phyloP scores from a whole-genome alignment of 1,284 basidiomycete species.

The Melampsora allii-populina region DNA sequence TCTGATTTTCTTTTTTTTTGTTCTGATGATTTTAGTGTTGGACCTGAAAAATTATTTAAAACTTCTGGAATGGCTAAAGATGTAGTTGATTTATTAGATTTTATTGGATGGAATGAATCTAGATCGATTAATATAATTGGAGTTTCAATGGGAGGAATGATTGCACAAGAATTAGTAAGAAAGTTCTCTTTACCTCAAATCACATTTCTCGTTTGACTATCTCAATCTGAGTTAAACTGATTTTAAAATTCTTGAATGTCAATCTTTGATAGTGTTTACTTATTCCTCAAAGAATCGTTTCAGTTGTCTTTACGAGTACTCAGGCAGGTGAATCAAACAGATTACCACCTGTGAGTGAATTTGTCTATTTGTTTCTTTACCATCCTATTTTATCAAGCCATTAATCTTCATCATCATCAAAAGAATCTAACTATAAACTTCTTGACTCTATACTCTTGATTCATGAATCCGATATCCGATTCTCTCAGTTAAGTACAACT shows the following conservation, averaged over 20 bases:
- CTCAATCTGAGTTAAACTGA: not conserved
- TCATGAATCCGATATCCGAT: not conserved
- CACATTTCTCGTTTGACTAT: not conserved
- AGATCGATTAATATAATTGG: slow-evolving; percentile 72
- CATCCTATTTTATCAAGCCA: not conserved
- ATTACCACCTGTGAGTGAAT: slow-evolving; percentile 10
- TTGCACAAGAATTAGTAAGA: slow-evolving; percentile 55
- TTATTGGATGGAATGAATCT: slow-evolving; percentile 63
- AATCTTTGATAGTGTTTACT: slow-evolving; percentile 16
- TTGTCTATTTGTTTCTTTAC: not conserved
- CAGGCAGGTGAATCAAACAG: slow-evolving; percentile 58
- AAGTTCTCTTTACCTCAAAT: not conserved
- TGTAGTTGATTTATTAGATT: slow-evolving; percentile 65
- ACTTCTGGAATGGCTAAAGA: slow-evolving; percentile 78
- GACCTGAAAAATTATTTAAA: slow-evolving; percentile 53
- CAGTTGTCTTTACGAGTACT: slow-evolving; percentile 67
- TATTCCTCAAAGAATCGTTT: slow-evolving; percentile 64
- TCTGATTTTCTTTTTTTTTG: too few species aligned
- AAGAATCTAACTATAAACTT: not conserved
- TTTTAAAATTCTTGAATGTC: not conserved
- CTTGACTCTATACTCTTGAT: not conserved
- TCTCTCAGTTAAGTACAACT: slow-evolving; percentile 9
- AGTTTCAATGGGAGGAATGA: slow-evolving; percentile 80
- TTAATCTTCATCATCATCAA: not conserved
- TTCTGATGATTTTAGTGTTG: slow-evolving; percentile 5